phyloP scores from a whole-genome alignment of 345 rosid genomes.

The Eutrema japonicum region DNA sequence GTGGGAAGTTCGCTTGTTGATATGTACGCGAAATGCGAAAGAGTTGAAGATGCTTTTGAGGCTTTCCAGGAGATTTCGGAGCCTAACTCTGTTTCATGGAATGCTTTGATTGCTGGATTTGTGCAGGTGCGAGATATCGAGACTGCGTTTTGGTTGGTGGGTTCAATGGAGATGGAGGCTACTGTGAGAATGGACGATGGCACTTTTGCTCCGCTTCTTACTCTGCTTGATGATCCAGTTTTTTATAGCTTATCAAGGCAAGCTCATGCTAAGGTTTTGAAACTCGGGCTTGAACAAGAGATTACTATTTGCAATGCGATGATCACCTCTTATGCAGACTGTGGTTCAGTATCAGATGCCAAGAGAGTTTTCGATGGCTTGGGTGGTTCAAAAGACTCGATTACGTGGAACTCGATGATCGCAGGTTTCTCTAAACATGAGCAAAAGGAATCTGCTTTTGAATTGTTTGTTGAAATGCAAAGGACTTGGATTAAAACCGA shows the following conservation, averaged over 20 bases:
- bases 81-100: constrained; percentile 71
- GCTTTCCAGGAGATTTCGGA: constrained; percentile 55
- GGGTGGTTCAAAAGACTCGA: constrained; percentile 53
- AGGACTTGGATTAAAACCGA: constrained; percentile 54
- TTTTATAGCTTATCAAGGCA: constrained; percentile 48
- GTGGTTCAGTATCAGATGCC: constrained; percentile 64
- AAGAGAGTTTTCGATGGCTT: constrained; percentile 59
- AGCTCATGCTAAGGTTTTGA: constrained; percentile 65
- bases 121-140: constrained; percentile 50
- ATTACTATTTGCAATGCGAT: constrained; percentile 65
- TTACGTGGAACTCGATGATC: constrained; percentile 77
- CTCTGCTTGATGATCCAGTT: constrained; percentile 59
- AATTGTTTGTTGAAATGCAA: constrained; percentile 60
- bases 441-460: constrained; percentile 53
- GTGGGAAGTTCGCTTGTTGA: constrained; percentile 70
- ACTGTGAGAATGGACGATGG: constrained; percentile 58
- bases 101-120: constrained; percentile 75
- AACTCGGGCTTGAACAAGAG: constrained; percentile 51
- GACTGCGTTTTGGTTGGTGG: constrained; percentile 57
- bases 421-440: constrained; percentile 62
- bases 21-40: constrained; percentile 73
- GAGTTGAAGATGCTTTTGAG: constrained; percentile 54
- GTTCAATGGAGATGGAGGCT: constrained; percentile 60
- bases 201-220: constrained; percentile 74
- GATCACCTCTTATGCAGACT: constrained; percentile 63